Conservation (phyloP, 1,284 basidiomycete genomes). For the Cryptococcus sp. region DNA sequence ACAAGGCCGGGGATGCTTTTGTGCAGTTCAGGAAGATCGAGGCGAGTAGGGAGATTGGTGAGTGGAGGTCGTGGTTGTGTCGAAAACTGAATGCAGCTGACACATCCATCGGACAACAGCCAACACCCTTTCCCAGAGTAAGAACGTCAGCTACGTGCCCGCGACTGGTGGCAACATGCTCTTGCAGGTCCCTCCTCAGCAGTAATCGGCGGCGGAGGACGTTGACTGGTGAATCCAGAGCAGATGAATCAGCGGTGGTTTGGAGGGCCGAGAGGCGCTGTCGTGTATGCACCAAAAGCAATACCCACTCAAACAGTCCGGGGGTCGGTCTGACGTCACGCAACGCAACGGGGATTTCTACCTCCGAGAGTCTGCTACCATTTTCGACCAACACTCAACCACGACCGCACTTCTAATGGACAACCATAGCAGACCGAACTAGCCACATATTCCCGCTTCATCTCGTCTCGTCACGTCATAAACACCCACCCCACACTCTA, state of each 20-base stretch:
- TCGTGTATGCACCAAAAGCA: constrained; percentile 3
- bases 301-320: background rate
- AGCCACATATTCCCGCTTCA: background rate
- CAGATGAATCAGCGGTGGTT: background rate
- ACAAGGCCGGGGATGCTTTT: constrained; percentile 93
- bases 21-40: constrained; percentile 95
- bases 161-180: constrained; percentile 73
- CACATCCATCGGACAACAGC: constrained; percentile 42
- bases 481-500: background rate
- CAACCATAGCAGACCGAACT: background rate
- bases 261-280: background rate
- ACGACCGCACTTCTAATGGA: too few species aligned
- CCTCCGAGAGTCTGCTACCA: too few species aligned
- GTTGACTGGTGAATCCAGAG: background rate
- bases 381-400: too few species aligned
- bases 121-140: constrained; percentile 65
- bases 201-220: constrained; percentile 24
- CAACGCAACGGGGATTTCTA: too few species aligned
- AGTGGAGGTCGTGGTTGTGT: constrained; percentile 6
- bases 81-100: background rate
- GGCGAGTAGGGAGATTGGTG: constrained; percentile 85
- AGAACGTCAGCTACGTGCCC: constrained; percentile 85
- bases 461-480: constrained; percentile 1
- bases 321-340: background rate
- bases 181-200: constrained; percentile 70